Base-by-base conservation (phyloP, 257 asterid species). In the Gynochthodes officinalis region DNA sequence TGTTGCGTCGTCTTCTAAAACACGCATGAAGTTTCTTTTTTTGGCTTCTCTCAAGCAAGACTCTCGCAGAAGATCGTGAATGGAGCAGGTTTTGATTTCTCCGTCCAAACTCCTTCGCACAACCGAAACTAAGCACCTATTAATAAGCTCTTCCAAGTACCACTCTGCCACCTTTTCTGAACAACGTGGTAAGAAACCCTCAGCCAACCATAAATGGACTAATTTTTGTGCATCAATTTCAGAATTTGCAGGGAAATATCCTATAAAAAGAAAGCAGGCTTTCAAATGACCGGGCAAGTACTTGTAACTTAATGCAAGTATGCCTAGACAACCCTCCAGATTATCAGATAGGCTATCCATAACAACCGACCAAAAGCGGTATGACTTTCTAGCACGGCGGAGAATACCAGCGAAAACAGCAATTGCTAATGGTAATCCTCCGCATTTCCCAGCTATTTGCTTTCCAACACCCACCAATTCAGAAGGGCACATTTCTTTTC, bases 221-320 rank as follows among this genome's bases (percentile, higher is more conserved):
- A 59, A n/a, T 30, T 35, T 59, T 59, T 59, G 40, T 7, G 28
- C 82, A 15, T 58, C 64, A 73, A 85, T 81, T 52, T 78, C 85
- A 61, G 37, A 32, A 69, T 78, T 65, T 76, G n/a, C n/a, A n/a
- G n/a, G 84, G 39, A 85, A 82, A 39, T 75, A 81, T 32, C 87
- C 84, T 64, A 85, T 67, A 61, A 80, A 80, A 44, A 85, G 81
- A 67, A 74, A 78, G 35, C 89, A 85, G 4, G 82, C 75, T 62
- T 80, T 82, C 49, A 85, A 66, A 64, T 80, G 82, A 23, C 75
- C 80, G 53, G 84, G 88, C 57, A 85, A 59, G 75, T 77, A 70
- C 23, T 77, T 72, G 48, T 79, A 79, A 67, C 72, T 79, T 44
- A 71, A 63, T 28, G 75, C 69, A 33, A 75, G 68, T 42, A 75